A percentile compares a stretch with the other conserved stretches of the same genome.
Evolutionary conservation across 805 yeast species (phyloP).

Genomic region (Yarrowia porcina): DNA sequence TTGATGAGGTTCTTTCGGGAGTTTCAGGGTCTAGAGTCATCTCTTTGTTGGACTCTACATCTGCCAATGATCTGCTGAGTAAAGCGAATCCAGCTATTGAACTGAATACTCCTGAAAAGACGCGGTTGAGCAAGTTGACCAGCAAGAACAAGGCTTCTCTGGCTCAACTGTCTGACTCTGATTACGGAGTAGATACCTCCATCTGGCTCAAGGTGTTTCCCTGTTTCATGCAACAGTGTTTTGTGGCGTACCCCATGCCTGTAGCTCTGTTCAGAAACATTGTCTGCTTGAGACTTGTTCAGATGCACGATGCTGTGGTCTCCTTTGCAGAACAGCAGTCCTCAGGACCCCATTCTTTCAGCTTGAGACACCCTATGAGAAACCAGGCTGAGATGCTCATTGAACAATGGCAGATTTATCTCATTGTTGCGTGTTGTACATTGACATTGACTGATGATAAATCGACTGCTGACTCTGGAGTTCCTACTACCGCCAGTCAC

Average conservation of each 20-base stretch:
- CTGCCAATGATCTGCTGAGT: conserved; percentile 60
- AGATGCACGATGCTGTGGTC: conserved; percentile 48
- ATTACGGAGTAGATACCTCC: conserved; percentile 92
- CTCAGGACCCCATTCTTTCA: conserved; percentile 28
- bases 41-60: conserved; percentile 69
- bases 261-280: conserved; percentile 89
- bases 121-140: conserved; percentile 61
- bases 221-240: conserved; percentile 62
- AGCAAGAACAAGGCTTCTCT: conserved; percentile 61
- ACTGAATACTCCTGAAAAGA: conserved; percentile 69
- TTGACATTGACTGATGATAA: conserved; percentile 88
- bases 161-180: conserved; percentile 80
- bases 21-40: conserved; percentile 43
- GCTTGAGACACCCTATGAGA: conserved; percentile 37
- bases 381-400: conserved; percentile 67
- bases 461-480: conserved; percentile 46
- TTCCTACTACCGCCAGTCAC: conserved; percentile 41
- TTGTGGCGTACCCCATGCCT: conserved; percentile 82
- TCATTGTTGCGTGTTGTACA: conserved; percentile 89
- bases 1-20: conserved; percentile 48
- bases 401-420: conserved; percentile 84
- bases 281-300: conserved; percentile 84
- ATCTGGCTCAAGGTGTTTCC: conserved; percentile 94
- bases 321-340: conserved; percentile 32
- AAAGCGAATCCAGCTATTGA: conserved; percentile 46